These are phyloP conservation scores for Populus hybrid DNA, from an alignment of 441 rosid species.

Conservation along the genomic window DNA sequence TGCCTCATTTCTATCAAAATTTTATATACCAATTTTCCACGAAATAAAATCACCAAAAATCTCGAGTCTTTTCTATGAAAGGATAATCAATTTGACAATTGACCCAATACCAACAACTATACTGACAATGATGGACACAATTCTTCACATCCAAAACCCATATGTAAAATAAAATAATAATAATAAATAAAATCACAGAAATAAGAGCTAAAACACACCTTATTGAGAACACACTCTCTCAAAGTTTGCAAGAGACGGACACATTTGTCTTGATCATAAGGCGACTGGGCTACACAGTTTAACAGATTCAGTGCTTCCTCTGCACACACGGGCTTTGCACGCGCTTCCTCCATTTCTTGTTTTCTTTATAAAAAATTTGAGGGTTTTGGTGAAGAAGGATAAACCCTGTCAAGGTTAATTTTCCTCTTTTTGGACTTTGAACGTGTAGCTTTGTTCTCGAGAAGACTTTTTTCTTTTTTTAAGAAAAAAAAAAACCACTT, in stretches of 20 bases:
- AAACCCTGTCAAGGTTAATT: too few species aligned
- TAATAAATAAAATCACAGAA: not conserved
- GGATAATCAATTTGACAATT: not conserved
- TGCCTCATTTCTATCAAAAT: not conserved
- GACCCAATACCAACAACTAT: not conserved
- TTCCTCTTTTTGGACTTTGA: too few species aligned
- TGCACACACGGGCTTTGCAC: constrained; percentile 49
- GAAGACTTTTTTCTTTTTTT: too few species aligned
- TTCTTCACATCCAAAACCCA: not conserved
- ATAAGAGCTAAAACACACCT: constrained; percentile 34
- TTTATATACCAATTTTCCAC: not conserved
- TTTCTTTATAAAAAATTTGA: not conserved
- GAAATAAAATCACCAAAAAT: too few species aligned
- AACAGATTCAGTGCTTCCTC: constrained; percentile 65
- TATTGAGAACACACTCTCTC: constrained; percentile 58
- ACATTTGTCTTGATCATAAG: constrained; percentile 67
- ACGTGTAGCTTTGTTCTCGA: too few species aligned
- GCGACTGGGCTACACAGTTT: constrained; percentile 64
- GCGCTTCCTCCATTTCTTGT: constrained; percentile 38
- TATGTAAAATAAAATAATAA: not conserved
- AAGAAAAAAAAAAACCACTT: too few species aligned
- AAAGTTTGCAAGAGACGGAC: constrained; percentile 45
- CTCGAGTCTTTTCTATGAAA: not conserved
- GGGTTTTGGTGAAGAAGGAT: not conserved
- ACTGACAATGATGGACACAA: not conserved